These are phyloP conservation scores for Tausonia pullulans DNA, from an alignment of 1,284 basidiomycete genomes.

Conservation along the genomic window DNA sequence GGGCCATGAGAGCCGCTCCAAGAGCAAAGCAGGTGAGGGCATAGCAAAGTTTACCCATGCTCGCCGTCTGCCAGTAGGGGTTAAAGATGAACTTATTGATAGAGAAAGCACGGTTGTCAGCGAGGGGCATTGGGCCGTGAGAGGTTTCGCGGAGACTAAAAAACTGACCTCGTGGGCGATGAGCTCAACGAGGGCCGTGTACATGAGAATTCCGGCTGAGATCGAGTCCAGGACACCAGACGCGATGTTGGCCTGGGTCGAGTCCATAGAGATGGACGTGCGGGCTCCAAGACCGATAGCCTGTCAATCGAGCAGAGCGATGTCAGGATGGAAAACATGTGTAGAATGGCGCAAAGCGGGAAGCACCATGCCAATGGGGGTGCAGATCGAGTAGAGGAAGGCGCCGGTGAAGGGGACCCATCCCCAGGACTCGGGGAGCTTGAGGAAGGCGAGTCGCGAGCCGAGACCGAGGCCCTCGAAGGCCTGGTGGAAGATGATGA, in stretches of 20 bases:
- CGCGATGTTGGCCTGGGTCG: conserved; percentile 61
- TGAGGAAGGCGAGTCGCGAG: conserved; percentile 57
- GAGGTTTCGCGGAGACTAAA: not conserved
- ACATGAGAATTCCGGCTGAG: conserved; percentile 78
- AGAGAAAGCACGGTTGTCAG: not conserved
- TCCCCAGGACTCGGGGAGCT: conserved; percentile 47
- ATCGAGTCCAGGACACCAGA: conserved; percentile 74
- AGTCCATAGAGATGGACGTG: conserved; percentile 66
- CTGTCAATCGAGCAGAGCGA: conserved; percentile 37
- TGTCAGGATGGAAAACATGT: conserved; percentile 17
- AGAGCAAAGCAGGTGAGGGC: not conserved
- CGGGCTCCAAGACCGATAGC: conserved; percentile 74
- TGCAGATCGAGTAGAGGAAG: conserved; percentile 62
- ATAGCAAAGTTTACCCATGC: not conserved
- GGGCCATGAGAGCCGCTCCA: not conserved
- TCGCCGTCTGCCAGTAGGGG: not conserved
- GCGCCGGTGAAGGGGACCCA: conserved; percentile 57
- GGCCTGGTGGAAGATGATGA: conserved; percentile 80
- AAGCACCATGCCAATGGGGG: conserved; percentile 61
- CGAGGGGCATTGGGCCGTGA: not conserved
- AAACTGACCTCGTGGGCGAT: conserved; percentile 88
- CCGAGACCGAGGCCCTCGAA: conserved; percentile 88
- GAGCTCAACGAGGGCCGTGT: conserved; percentile 57
- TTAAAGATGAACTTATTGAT: conserved; percentile 1
- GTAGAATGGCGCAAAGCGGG: not conserved